These are phyloP conservation scores for Glycine soja DNA, from an alignment of 306 rosid genomes.

Conservation along the genomic window DNA sequence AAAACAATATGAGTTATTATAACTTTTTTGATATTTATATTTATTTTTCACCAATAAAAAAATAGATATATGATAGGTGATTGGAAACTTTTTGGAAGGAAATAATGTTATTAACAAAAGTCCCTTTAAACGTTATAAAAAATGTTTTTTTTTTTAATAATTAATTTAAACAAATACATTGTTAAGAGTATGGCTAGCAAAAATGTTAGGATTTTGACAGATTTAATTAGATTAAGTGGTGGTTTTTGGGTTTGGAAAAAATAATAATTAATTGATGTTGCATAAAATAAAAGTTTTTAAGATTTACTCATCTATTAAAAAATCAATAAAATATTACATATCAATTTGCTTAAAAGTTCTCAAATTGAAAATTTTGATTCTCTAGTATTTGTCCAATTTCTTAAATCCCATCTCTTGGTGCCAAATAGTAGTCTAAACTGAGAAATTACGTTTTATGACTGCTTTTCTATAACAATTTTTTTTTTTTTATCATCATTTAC, in stretches of 20 bases:
- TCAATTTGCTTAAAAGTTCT: no score
- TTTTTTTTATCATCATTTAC: constrained; percentile 28
- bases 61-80: no score
- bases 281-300: background rate
- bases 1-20: no score
- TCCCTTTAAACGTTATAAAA: background rate
- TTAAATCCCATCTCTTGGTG: background rate
- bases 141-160: no score
- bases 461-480: background rate
- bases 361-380: background rate
- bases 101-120: background rate
- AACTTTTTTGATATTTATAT: no score
- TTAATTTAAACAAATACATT: no score
- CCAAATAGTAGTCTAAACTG: background rate
- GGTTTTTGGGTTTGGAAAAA: background rate
- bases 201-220: background rate
- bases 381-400: no score
- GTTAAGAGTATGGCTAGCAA: no score
- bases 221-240: background rate
- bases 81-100: background rate
- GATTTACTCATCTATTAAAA: background rate
- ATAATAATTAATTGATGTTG: background rate
- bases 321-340: no score
- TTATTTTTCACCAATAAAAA: no score
- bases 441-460: background rate